Conservation (phyloP, 1,284 basidiomycete genomes). For the Rhodofomes roseus region DNA sequence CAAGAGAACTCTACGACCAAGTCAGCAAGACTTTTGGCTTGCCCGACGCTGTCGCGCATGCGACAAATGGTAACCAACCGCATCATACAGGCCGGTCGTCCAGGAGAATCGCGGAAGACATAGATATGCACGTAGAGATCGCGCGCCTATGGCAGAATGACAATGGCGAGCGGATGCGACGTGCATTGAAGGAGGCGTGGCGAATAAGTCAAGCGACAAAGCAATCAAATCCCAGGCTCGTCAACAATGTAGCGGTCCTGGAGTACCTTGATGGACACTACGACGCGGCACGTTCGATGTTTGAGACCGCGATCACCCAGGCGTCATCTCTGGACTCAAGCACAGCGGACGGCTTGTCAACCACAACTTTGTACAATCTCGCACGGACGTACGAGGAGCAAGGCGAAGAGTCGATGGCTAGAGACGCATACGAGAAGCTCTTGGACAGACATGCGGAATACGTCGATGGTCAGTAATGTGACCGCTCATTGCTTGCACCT, state of each 20-base stretch:
- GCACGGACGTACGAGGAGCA: conserved; percentile 85
- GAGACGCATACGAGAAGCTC: conserved; percentile 83
- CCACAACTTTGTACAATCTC: conserved; percentile 85
- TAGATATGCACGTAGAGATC: conserved; percentile 84
- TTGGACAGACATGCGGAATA: conserved; percentile 88
- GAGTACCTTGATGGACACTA: conserved; percentile 70
- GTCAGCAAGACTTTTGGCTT: conserved; percentile 63
- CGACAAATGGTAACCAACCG: conserved; percentile 32
- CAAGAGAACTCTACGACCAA: conserved; percentile 80
- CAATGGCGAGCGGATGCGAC: conserved; percentile 66
- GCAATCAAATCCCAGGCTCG: conserved; percentile 57
- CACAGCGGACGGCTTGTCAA: conserved; percentile 66
- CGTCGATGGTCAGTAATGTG: conserved; percentile 70
- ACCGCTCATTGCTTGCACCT: too few species aligned
- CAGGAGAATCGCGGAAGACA: conserved; percentile 65
- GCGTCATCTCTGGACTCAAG: conserved; percentile 46
- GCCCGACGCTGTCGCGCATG: conserved; percentile 40
- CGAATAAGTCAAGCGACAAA: conserved; percentile 50
- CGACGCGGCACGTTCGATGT: conserved; percentile 52
- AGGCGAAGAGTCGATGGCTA: conserved; percentile 68
- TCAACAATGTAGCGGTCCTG: conserved; percentile 83
- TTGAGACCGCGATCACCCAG: conserved; percentile 65
- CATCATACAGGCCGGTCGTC: conserved; percentile 40
- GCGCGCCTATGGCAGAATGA: conserved; percentile 86
- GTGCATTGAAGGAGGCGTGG: conserved; percentile 72